Evolutionary conservation across 768 basidiomycete species (phyloP), one percentile per base, ranked within the genome.

Genomic region (Auricularia cornea): DNA sequence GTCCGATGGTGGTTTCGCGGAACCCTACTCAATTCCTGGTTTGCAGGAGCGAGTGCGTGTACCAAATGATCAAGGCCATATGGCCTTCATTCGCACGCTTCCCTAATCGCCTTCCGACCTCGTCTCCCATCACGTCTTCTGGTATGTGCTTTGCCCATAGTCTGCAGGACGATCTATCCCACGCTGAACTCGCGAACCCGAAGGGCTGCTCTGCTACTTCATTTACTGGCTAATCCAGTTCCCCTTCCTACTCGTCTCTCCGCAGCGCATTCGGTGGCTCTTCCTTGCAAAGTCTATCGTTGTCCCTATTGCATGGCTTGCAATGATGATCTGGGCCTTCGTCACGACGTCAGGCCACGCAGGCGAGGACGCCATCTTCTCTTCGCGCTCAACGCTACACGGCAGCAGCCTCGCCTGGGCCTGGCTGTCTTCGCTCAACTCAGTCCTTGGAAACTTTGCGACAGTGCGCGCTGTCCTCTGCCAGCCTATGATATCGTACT

Each of bases 311-410:
- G 71, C 70, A n/a, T 72, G 72, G 40, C 65, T 92, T 48, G 79
- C 85, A 11, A 89, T 92, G 68, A 76, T 93, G 64, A 87, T 90
- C 32, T 93, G 92, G 90, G 84, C 90, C 2, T 81, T 90, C 66
- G 81, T 86, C 65, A 84, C 83, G 67, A 86, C 83, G 0, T 86
- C 88, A 5, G 77, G 84, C 18, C 6, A 8, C 6, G 18, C 72
- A 72, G 11, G 74, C 12, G 76, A 77, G n/a, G 77, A 77, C 3
- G 87, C 88, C 33, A 77, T 93, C 51, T 81, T 84, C 60, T 69
- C 78, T 0, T 74, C 81, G 63, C 81, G 82, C 60, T 73, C 86
- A 0, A 75, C 73, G 8, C 67, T 87, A n/a, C 73, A 69, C 20
- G 90, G 85, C 2, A 78, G 80, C 64, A 73, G 76, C 30, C 75